Conservation (phyloP, 2,329 filamentous ascomycete genomes). For the Macrophomina tecta region DNA sequence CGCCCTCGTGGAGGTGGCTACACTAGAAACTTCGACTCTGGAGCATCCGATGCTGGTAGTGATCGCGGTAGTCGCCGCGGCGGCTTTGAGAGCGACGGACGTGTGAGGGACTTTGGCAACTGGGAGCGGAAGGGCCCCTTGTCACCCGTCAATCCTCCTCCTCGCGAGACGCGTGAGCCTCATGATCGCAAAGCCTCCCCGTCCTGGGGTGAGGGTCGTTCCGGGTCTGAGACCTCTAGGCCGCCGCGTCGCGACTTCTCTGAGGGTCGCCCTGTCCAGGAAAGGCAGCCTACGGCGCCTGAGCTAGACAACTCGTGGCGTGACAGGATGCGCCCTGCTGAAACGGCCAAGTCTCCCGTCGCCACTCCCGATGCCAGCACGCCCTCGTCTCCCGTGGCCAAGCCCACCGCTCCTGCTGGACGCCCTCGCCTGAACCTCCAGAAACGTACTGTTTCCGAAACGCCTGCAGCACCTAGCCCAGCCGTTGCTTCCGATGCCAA, state of each 20-base stretch:
- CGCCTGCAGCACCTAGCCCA: conserved; percentile 56
- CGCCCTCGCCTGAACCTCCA: conserved; percentile 86
- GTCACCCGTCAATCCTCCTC: conserved; percentile 64
- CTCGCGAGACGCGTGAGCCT: conserved; percentile 58
- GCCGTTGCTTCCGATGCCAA: conserved; percentile 68
- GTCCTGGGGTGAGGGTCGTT: conserved; percentile 73
- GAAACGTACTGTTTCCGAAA: conserved; percentile 89
- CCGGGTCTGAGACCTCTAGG: conserved; percentile 74
- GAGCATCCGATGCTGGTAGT: conserved; percentile 56
- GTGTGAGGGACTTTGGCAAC: conserved; percentile 79
- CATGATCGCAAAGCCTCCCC: conserved; percentile 63
- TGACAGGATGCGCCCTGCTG: conserved; percentile 85
- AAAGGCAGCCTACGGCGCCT: conserved; percentile 81
- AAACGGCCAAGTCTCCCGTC: conserved; percentile 65
- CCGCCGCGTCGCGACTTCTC: conserved; percentile 71
- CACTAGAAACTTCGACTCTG: conserved; percentile 60
- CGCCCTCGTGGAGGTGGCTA: conserved; percentile 57
- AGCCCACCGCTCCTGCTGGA: conserved; percentile 62
- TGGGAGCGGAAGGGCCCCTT: conserved; percentile 96
- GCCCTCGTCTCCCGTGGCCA: conserved; percentile 74
- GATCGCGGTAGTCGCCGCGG: conserved; percentile 71
- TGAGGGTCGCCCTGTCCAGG: conserved; percentile 67
- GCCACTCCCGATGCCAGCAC: conserved; percentile 76
- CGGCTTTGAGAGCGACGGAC: conserved; percentile 72
- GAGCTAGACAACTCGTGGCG: conserved; percentile 96